Percentiles rank a stretch among this genome's conserved stretches.
Evolutionary conservation across 805 yeast genomes (phyloP).

Genomic region (Cyberlindnera misumaiensis): DNA sequence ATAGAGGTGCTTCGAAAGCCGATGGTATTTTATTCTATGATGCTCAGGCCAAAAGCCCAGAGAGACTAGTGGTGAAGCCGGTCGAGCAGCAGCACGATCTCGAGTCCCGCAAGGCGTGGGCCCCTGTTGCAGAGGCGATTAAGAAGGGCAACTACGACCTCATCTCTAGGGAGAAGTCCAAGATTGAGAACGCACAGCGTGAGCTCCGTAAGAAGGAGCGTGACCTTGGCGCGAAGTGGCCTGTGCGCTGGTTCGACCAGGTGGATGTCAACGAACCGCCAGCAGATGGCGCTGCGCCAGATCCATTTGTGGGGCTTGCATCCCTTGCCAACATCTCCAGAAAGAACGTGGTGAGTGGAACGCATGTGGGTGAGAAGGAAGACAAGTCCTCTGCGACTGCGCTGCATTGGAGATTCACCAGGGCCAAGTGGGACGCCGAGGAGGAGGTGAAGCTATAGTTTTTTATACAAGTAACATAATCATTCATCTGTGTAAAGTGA

Average conservation of each 20-base stretch:
- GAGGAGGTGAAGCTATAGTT: conserved; percentile 38
- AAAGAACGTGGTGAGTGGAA: conserved; percentile 64
- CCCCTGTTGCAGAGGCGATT: conserved; percentile 82
- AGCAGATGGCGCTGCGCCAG: conserved; percentile 26
- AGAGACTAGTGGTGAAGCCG: conserved; percentile 68
- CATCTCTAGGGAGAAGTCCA: conserved; percentile 68
- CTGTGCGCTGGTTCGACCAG: conserved; percentile 72
- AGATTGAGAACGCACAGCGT: conserved; percentile 81
- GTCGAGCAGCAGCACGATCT: conserved; percentile 70
- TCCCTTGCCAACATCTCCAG: conserved; percentile 49
- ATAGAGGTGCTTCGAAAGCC: conserved; percentile 45
- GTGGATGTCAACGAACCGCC: conserved; percentile 31
- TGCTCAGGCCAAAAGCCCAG: conserved; percentile 43
- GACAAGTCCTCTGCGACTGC: conserved; percentile 39
- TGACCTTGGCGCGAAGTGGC: conserved; percentile 62
- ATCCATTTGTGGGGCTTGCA: conserved; percentile 35
- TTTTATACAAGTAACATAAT: not conserved
- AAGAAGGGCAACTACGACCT: conserved; percentile 64
- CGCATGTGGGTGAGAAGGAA: conserved; percentile 46
- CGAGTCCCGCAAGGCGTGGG: conserved; percentile 90
- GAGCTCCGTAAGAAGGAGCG: conserved; percentile 68
- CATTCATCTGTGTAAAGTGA: not conserved
- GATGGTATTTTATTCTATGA: conserved; percentile 55
- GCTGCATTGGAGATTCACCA: conserved; percentile 65
- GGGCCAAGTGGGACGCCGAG: conserved; percentile 50